Conservation (phyloP, 2,329 filamentous ascomycete genomes). For the Pyricularia sp. region DNA sequence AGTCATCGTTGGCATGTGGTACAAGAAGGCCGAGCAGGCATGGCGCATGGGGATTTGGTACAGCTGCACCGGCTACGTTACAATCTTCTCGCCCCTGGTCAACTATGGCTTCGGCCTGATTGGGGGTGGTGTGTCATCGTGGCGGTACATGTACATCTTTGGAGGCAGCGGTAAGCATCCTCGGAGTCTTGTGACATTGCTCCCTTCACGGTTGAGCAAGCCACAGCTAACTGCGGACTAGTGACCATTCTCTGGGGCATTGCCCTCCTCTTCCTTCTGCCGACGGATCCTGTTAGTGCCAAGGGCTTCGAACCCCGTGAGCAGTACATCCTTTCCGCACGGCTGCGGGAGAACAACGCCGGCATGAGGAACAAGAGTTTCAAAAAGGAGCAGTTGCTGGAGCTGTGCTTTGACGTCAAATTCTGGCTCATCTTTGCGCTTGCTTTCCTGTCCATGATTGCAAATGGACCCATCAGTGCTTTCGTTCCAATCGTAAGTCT, state of each 20-base stretch:
- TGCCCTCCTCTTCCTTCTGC: conserved; percentile 24
- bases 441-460: conserved; percentile 25
- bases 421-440: conserved; percentile 27
- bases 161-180: conserved; percentile 24
- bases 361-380: conserved; percentile 28
- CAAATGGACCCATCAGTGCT: conserved; percentile 29
- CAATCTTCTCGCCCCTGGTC: conserved; percentile 40
- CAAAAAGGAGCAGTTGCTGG: conserved; percentile 27
- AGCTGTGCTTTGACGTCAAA: conserved; percentile 19
- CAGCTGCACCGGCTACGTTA: conserved; percentile 44
- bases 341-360: conserved; percentile 21
- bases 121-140: conserved; percentile 18
- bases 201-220: not conserved
- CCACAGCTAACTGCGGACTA: not conserved
- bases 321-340: conserved; percentile 13
- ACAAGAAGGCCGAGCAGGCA: conserved; percentile 42
- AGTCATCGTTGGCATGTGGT: conserved; percentile 34
- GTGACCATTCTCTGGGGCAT: not conserved
- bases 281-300: conserved; percentile 18
- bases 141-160: conserved; percentile 44
- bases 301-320: conserved; percentile 14
- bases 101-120: conserved; percentile 46
- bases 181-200: conserved; percentile 5
- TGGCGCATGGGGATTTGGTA: conserved; percentile 53
- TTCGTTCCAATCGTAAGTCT: conserved; percentile 23